These are phyloP conservation scores for Anthracocystis walkeri DNA, from an alignment of 1,284 basidiomycete species.

Conservation along the genomic window DNA sequence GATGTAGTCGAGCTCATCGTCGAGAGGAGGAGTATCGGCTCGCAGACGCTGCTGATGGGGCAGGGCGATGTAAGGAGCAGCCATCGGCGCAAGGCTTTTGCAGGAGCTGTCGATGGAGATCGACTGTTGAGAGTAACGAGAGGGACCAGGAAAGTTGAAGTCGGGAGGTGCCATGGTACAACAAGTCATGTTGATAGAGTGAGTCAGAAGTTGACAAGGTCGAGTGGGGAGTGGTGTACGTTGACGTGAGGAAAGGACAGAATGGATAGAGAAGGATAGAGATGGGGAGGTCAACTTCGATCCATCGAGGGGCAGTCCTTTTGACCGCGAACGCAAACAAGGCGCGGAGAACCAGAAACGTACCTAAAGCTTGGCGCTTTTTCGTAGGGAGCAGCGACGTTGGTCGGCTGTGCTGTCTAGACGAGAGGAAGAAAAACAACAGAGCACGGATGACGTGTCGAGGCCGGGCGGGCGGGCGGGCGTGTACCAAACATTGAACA, in stretches of 20 bases:
- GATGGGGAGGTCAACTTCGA: constrained; percentile 16
- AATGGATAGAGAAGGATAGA: background rate
- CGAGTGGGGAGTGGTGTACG: background rate
- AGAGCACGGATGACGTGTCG: background rate
- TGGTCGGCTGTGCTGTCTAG: constrained; percentile 11
- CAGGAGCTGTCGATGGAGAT: constrained; percentile 26
- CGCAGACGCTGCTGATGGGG: constrained; percentile 50
- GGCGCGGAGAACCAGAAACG: constrained; percentile 2
- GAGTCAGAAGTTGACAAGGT: background rate
- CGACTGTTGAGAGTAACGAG: constrained; percentile 36
- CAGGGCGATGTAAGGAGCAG: constrained; percentile 41
- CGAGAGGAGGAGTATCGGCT: constrained; percentile 50
- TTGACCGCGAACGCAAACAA: constrained; percentile 13
- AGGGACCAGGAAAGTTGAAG: constrained; percentile 30
- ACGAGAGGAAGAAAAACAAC: background rate
- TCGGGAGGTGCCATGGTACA: constrained; percentile 22
- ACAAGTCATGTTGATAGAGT: constrained; percentile 24
- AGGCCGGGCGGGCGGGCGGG: background rate
- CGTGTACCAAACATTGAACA: background rate
- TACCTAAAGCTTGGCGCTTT: constrained; percentile 33
- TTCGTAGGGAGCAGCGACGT: constrained; percentile 9
- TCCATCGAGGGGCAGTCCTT: constrained; percentile 10
- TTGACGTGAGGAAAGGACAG: background rate
- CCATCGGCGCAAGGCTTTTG: constrained; percentile 33
- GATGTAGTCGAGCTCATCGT: constrained; percentile 46